Evolutionary conservation across 495 filamentous ascomycete genomes (phyloP).

Genomic region (Aspergillus carlsbadensis): DNA sequence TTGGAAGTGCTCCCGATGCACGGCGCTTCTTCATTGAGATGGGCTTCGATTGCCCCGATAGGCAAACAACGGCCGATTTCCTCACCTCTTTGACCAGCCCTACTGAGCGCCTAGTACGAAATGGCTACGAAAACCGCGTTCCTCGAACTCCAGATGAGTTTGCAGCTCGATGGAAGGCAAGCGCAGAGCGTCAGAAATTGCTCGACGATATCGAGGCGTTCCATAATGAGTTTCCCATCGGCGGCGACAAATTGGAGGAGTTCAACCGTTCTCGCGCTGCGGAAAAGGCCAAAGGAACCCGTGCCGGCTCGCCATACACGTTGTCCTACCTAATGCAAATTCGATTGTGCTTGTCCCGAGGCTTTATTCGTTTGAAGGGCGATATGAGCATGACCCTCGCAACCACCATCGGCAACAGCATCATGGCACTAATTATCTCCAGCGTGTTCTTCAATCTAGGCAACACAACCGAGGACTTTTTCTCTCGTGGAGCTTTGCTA

Average conservation of each 20-base stretch:
- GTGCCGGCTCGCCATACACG: conserved; percentile 71
- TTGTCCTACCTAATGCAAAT: conserved; percentile 72
- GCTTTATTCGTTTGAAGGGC: conserved; percentile 63
- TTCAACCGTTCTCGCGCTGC: conserved; percentile 69
- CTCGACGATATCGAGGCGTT: conserved; percentile 70
- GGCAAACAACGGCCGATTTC: conserved; percentile 78
- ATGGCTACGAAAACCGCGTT: conserved; percentile 62
- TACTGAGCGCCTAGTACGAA: conserved; percentile 59
- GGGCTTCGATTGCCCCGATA: conserved; percentile 70
- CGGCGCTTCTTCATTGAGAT: conserved; percentile 70
- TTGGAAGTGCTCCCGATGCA: conserved; percentile 61
- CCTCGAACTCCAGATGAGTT: conserved; percentile 80
- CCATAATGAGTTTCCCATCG: conserved; percentile 59
- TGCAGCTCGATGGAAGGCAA: conserved; percentile 69
- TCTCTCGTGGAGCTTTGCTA: conserved; percentile 72
- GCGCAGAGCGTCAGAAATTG: conserved; percentile 62
- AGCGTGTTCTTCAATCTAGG: conserved; percentile 79
- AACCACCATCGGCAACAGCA: conserved; percentile 68
- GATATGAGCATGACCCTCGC: conserved; percentile 72
- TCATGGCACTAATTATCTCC: conserved; percentile 75
- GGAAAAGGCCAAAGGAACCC: conserved; percentile 50
- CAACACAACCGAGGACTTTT: conserved; percentile 66
- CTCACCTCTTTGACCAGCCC: conserved; percentile 77
- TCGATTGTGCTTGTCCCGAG: conserved; percentile 70
- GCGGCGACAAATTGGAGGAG: conserved; percentile 60